Percentiles rank a stretch among this genome's conserved stretches.
phyloP scores from a whole-genome alignment of 2,329 filamentous ascomycete species.

The Rhexocercosporidium sp. region DNA sequence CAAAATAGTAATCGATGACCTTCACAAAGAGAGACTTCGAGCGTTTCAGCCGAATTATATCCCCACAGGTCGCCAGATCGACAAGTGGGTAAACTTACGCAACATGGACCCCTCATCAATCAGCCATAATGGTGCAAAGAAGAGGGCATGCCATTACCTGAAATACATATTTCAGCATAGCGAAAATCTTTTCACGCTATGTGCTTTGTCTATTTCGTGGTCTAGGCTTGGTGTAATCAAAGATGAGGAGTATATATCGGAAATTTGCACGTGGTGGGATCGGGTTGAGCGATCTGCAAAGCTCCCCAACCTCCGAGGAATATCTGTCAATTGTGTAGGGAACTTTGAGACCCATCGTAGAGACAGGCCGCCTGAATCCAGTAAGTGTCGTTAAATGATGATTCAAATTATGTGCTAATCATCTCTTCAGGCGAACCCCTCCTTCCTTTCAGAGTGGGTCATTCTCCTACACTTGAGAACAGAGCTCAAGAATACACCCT shows the following conservation, averaged over 20 bases:
- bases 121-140: not conserved
- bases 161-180: not conserved
- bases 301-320: not conserved
- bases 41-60: not conserved
- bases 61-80: not conserved
- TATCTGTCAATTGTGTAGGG: not conserved
- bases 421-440: not conserved
- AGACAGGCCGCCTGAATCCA: not conserved
- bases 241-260: not conserved
- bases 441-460: not conserved
- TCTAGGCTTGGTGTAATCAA: not conserved
- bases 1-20: not conserved
- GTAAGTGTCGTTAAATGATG: not conserved
- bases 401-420: not conserved
- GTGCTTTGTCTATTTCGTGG: not conserved
- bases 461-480: not conserved
- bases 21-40: not conserved
- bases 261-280: not conserved
- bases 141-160: not conserved
- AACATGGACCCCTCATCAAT: not conserved
- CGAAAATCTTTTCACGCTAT: not conserved
- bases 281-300: not conserved
- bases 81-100: not conserved
- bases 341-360: not conserved
- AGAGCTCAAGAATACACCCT: not conserved